Percentiles rank a stretch among this genome's conserved stretches.
These are phyloP conservation scores for Trichoderma aggressivum DNA, from an alignment of 2,329 filamentous ascomycete species.

Conservation along the genomic window DNA sequence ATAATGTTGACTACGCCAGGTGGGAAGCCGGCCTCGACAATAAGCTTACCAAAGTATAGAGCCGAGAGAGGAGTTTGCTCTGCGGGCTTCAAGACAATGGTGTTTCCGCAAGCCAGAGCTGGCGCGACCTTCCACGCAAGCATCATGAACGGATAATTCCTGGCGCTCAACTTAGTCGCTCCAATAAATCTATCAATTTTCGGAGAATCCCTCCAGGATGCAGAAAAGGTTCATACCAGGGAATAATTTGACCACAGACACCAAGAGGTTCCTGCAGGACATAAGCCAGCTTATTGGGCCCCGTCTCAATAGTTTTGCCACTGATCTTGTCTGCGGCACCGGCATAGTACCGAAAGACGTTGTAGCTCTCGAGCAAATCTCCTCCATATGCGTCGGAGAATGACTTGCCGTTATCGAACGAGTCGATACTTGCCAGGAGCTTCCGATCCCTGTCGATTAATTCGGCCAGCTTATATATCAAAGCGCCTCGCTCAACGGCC, in stretches of 20 bases:
- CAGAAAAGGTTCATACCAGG: slow-evolving; percentile 42
- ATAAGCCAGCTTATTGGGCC: slow-evolving; percentile 71
- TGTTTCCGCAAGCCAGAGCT: slow-evolving; percentile 65
- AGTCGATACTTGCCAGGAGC: slow-evolving; percentile 70
- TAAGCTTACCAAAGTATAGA: slow-evolving; percentile 7
- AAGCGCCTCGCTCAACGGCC: slow-evolving; percentile 64
- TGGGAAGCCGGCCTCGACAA: slow-evolving; percentile 8
- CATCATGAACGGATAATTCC: slow-evolving; percentile 76
- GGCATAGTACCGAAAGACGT: slow-evolving; percentile 64
- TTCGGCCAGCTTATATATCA: slow-evolving; percentile 69
- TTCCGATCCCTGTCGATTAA: slow-evolving; percentile 70
- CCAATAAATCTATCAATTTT: neutral
- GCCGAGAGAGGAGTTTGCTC: slow-evolving; percentile 55
- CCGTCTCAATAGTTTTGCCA: slow-evolving; percentile 74
- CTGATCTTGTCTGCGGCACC: slow-evolving; percentile 83
- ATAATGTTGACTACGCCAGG: slow-evolving; percentile 18
- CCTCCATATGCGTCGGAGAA: slow-evolving; percentile 62
- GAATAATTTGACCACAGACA: slow-evolving; percentile 74
- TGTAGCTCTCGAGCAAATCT: slow-evolving; percentile 62
- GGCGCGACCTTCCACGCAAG: slow-evolving; percentile 72
- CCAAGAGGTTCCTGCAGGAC: slow-evolving; percentile 63
- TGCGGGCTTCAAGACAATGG: slow-evolving; percentile 64
- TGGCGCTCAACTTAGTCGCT: neutral
- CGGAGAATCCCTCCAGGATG: neutral
- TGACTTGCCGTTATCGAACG: slow-evolving; percentile 76